Conservation (phyloP, 805 yeast species). For the Helenozyma rhizophorensis region DNA sequence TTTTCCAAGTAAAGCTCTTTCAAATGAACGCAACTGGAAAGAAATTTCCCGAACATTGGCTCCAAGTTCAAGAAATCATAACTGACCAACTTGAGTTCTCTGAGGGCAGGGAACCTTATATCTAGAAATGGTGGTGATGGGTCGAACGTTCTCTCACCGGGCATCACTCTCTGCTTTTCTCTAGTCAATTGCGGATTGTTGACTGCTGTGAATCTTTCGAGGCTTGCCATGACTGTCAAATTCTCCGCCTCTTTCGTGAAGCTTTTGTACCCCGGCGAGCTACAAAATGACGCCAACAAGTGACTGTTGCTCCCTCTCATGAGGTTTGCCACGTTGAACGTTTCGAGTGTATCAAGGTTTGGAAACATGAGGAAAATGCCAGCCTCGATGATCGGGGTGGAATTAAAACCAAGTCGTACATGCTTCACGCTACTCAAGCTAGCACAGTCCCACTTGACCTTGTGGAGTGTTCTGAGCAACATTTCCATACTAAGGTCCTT, state of each 20-base stretch:
- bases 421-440: slow-evolving; percentile 17
- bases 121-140: slow-evolving; percentile 24
- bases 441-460: slow-evolving; percentile 22
- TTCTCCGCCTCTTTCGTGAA: background rate
- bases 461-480: slow-evolving; percentile 21
- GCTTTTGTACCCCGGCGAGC: slow-evolving; percentile 13
- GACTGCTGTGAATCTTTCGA: slow-evolving; percentile 20
- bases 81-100: slow-evolving; percentile 25
- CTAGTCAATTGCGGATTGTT: slow-evolving; percentile 25
- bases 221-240: background rate
- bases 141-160: slow-evolving; percentile 16
- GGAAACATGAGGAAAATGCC: slow-evolving; percentile 22
- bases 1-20: slow-evolving; percentile 28
- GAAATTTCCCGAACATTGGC: slow-evolving; percentile 24
- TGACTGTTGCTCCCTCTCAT: slow-evolving; percentile 16
- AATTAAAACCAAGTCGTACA: slow-evolving; percentile 25
- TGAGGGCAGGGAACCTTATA: slow-evolving; percentile 19
- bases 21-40: slow-evolving; percentile 16
- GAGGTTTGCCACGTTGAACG: slow-evolving; percentile 18
- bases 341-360: slow-evolving; percentile 19
- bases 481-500: slow-evolving; percentile 21
- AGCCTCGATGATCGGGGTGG: slow-evolving; percentile 11
- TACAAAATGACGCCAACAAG: slow-evolving; percentile 14
- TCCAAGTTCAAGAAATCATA: slow-evolving; percentile 26
- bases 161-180: slow-evolving; percentile 5